phyloP scores from a whole-genome alignment of 1,284 basidiomycete genomes.

The Tausonia pullulans region DNA sequence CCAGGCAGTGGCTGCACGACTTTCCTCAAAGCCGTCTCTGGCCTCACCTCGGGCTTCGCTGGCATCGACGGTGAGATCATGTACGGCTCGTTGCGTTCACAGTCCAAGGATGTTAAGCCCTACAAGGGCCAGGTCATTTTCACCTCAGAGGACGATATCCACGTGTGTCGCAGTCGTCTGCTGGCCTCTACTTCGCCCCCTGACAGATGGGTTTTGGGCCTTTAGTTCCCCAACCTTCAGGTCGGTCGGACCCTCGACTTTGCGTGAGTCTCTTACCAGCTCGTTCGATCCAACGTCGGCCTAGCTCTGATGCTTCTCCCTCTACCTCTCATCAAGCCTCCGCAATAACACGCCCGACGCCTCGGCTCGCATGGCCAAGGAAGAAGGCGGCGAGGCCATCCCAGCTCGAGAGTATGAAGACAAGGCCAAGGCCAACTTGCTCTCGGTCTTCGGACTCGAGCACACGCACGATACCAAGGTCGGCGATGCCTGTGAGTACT shows the following conservation, averaged over 20 bases:
- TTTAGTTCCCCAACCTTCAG: conserved; percentile 24
- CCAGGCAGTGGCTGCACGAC: conserved; percentile 39
- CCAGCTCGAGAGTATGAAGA: conserved; percentile 9
- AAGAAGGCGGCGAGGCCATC: conserved; percentile 19
- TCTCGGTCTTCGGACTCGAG: conserved; percentile 4
- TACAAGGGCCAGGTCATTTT: conserved; percentile 25
- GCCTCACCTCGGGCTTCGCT: conserved; percentile 33
- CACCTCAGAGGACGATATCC: conserved; percentile 30
- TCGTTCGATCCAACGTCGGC: neutral
- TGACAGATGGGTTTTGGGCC: too few species aligned
- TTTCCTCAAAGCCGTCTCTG: conserved; percentile 37
- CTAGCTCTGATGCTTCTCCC: too few species aligned
- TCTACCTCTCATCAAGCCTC: neutral
- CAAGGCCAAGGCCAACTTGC: neutral
- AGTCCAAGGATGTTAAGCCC: conserved; percentile 14
- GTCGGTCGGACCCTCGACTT: conserved; percentile 31
- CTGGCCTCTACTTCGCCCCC: too few species aligned
- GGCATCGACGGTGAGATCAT: conserved; percentile 33
- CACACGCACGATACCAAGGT: conserved; percentile 18
- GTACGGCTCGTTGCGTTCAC: conserved; percentile 26
- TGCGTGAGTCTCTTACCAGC: conserved; percentile 17
- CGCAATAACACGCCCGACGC: conserved; percentile 25
- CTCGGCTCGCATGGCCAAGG: conserved; percentile 21
- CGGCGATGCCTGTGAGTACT: conserved; percentile 12
- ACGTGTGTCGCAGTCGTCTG: conserved; percentile 10